Conservation (phyloP, 768 basidiomycete genomes). For the Macrolepiota fuliginosa region DNA sequence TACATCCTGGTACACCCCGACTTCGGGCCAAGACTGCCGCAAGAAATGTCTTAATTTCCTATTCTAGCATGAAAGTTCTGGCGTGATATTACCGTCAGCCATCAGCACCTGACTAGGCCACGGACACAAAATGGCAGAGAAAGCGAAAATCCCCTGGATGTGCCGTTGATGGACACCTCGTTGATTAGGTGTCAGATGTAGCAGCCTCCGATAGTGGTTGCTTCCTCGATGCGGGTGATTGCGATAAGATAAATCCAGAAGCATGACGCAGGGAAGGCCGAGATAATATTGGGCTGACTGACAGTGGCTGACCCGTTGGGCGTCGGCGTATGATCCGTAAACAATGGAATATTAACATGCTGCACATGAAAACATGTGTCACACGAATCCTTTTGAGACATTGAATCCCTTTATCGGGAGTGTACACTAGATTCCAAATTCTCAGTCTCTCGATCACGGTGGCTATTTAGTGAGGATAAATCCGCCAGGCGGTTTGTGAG, state of each 20-base stretch:
- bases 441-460: background rate
- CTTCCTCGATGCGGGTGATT: constrained; percentile 4
- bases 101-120: background rate
- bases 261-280: background rate
- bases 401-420: background rate
- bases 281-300: background rate
- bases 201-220: background rate
- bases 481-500: background rate
- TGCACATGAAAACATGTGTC: background rate
- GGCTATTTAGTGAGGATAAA: background rate
- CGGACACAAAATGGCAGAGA: background rate
- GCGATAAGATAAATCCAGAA: background rate
- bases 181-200: background rate
- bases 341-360: background rate
- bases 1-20: background rate
- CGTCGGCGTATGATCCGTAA: background rate
- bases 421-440: background rate
- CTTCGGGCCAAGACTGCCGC: background rate
- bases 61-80: background rate
- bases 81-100: background rate
- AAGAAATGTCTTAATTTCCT: background rate
- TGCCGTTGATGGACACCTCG: constrained; percentile 1
- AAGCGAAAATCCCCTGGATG: background rate
- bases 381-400: background rate
- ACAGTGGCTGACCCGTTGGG: background rate